phyloP scores from a whole-genome alignment of 1,284 basidiomycete species.

The Leccinum pachyderme region DNA sequence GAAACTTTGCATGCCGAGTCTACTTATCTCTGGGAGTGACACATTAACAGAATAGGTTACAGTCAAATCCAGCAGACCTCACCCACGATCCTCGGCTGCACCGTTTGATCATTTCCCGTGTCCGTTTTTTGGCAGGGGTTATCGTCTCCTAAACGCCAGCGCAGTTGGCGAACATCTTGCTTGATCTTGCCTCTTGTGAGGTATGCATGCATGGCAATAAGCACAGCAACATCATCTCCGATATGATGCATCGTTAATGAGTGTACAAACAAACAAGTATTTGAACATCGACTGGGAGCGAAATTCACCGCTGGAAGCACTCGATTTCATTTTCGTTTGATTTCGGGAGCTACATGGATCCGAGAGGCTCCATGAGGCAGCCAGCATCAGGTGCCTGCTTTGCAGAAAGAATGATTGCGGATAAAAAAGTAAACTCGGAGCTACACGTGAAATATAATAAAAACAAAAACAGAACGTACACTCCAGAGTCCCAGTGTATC shows the following conservation, averaged over 20 bases:
- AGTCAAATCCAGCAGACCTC: no score
- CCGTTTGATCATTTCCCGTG: no score
- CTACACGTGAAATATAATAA: not conserved
- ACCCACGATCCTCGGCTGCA: no score
- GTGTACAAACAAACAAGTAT: not conserved
- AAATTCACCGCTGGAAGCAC: not conserved
- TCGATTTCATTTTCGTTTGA: not conserved
- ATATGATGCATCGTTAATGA: not conserved
- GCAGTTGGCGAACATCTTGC: no score
- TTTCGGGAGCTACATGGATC: not conserved
- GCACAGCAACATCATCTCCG: not conserved
- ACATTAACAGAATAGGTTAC: no score
- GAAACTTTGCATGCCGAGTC: no score
- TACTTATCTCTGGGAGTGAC: no score
- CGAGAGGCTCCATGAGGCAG: not conserved
- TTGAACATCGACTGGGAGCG: not conserved
- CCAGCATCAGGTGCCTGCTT: not conserved
- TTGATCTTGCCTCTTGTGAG: no score
- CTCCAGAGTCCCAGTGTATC: slow-evolving; percentile 5
- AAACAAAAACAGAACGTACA: not conserved
- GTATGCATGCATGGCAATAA: no score
- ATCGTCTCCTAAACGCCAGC: no score
- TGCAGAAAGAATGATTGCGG: not conserved
- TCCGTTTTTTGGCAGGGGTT: no score
- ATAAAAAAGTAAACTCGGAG: not conserved